Evolutionary conservation across 257 asterid species (phyloP), one percentile per base, ranked within the genome.

Genomic region (Petunia secreta): DNA sequence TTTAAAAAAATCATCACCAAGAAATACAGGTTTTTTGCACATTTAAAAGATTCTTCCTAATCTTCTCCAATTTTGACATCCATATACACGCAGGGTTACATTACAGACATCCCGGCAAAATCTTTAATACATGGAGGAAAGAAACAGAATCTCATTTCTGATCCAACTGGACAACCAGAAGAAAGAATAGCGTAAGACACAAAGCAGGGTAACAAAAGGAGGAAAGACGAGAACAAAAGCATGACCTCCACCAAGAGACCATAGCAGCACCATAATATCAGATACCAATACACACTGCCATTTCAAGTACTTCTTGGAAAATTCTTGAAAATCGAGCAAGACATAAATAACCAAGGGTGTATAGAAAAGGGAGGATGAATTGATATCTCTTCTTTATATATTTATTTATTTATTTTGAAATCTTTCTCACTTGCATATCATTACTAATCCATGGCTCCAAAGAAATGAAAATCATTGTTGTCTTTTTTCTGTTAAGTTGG

Each of bases 121-220:
- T 69, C 58, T 16, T 69, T 11, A 69, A 15, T 52, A 46, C 9
- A 69, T 25, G 44, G 16, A 69, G 76, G 58, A 10, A 69, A 11
- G 76, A 69, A 7, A 46, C 38, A 8, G n/a, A 46, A 4, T 16
- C 58, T 69, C 76, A 25, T 46, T 25, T 69, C 25, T 46, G 58
- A 69, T 69, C 58, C 76, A 53, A 1, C 46, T 46, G 76, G 41
- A 69, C 76, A 69, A 69, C 76, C 41, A 46, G 76, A 44, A 44
- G 58, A 16, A 69, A 41, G 25, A 46, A 48, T 4, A 44, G 76
- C 58, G 25, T 1, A 69, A 9, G 58, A 69, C 44, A 16, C 41
- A 69, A 69, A 16, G 5, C 36, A 2, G 59, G 9, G 41, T 4
- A 46, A 69, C 25, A 69, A 15, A 52, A 52, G 15, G 57, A 2